phyloP scores from a whole-genome alignment of 2,329 filamentous ascomycete genomes.

The Sporothrix globosa region DNA sequence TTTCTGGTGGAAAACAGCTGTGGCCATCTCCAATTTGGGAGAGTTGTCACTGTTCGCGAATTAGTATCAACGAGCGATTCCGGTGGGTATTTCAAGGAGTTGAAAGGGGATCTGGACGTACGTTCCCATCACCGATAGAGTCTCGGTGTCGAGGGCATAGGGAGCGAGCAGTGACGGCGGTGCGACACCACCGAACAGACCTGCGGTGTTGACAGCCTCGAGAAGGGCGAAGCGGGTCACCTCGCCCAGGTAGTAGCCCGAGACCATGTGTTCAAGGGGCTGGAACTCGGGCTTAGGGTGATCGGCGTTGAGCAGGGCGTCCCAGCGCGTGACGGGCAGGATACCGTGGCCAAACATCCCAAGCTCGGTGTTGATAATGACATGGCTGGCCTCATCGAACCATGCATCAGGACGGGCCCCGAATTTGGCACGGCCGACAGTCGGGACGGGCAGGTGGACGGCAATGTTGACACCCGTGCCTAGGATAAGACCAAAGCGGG shows the following conservation, averaged over 20 bases:
- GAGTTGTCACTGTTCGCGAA: constrained; percentile 49
- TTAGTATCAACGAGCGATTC: neutral
- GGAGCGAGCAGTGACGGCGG: constrained; percentile 56
- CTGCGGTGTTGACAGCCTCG: constrained; percentile 60
- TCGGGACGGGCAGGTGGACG: constrained; percentile 62
- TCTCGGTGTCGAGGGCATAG: constrained; percentile 65
- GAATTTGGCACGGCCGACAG: constrained; percentile 60
- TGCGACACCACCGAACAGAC: constrained; percentile 59
- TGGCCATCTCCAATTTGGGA: constrained; percentile 49
- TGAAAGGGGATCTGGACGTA: constrained; percentile 43
- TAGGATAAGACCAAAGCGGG: constrained; percentile 66
- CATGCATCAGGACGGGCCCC: constrained; percentile 58
- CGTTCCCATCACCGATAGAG: constrained; percentile 61
- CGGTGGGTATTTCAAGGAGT: neutral
- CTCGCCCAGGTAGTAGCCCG: constrained; percentile 69
- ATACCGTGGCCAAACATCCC: constrained; percentile 67
- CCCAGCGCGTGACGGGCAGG: constrained; percentile 65
- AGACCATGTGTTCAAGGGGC: constrained; percentile 64
- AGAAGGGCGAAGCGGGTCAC: constrained; percentile 61
- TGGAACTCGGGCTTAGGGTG: constrained; percentile 64
- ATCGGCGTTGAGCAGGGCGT: constrained; percentile 54
- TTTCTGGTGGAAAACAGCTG: constrained; percentile 53
- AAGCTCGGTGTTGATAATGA: constrained; percentile 69
- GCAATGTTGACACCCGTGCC: constrained; percentile 70
- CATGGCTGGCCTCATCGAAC: constrained; percentile 62